Evolutionary conservation across 768 basidiomycete species (phyloP), one percentile per base, ranked within the genome.

Genomic region (Auriculariales sp.): DNA sequence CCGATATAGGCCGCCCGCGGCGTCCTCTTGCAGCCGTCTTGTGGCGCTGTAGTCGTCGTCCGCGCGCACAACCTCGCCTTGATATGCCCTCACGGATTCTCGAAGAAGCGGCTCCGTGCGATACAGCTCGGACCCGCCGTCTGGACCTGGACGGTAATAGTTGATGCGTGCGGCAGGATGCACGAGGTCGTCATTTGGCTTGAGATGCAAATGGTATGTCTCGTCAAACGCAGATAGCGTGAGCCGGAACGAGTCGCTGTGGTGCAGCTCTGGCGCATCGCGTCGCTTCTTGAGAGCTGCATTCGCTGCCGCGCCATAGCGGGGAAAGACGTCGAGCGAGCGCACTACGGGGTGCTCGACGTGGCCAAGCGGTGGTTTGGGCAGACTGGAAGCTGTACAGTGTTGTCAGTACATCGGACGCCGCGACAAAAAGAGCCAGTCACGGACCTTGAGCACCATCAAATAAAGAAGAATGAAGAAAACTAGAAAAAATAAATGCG

Each of bases 131-230:
- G 73, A 64, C 33, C 62, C 58, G 28, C 83, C 81, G 39, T 75
- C 70, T 14, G 75, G 58, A 6, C 61, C 61, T 19, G 67, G 70
- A n/a, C 68, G 64, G 61, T 77, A 79, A 64, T 81, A 81, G 47
- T 73, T 76, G 50, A 88, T 71, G 34, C 79, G 76, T 1, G 87
- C 87, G 48, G 81, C 75, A 35, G 86, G 80, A 59, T 89, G 85
- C 47, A 90, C 68, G 53, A 91, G 76, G 54, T 85, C 68, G 54
- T 82, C 75, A 59, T 86, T 88, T 6, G 88, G 87, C 15, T 75
- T 75, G 46, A 91, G 70, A 57, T 89, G 82, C 39, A 91, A 71
- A 59, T 81, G 69, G 58, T 79, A 83, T 25, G 69, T 73, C 34
- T 82, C 72, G 54, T 72, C 71, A 56, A 81, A 82, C 9, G 78